phyloP scores from a whole-genome alignment of 148 eudicot species.

The Camellia lanceoleosa region DNA sequence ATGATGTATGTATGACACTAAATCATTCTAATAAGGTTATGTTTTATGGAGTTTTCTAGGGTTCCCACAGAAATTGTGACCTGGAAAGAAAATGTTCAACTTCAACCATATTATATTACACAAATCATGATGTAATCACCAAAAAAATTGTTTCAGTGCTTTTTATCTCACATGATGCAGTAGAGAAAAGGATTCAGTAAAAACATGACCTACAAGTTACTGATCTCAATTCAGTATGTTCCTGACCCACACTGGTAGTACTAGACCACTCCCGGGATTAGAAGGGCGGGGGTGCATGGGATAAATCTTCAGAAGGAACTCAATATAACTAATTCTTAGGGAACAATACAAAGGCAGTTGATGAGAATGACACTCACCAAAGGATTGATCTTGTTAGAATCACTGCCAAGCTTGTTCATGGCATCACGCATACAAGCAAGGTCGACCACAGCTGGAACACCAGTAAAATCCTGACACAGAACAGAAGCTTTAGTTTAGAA shows the following conservation, averaged over 20 bases:
- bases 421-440: slow-evolving; percentile 72
- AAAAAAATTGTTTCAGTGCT: background rate
- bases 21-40: background rate
- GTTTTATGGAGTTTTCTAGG: background rate
- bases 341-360: background rate
- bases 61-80: background rate
- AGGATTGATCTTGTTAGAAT: slow-evolving; percentile 62
- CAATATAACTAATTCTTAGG: background rate
- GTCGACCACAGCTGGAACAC: slow-evolving; percentile 66
- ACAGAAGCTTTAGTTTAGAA: slow-evolving; percentile 15
- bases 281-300: background rate
- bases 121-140: background rate
- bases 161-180: background rate
- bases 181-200: background rate
- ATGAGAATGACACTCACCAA: slow-evolving; percentile 32
- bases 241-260: background rate
- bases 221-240: background rate
- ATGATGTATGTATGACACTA: background rate
- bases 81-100: background rate
- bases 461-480: slow-evolving; percentile 53
- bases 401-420: slow-evolving; percentile 63
- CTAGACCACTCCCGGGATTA: background rate
- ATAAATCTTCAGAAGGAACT: slow-evolving; percentile 2
- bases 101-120: background rate
- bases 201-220: slow-evolving; percentile 4